Base-by-base conservation (phyloP, 2,329 filamentous ascomycete genomes). In the Nemania abortiva region DNA sequence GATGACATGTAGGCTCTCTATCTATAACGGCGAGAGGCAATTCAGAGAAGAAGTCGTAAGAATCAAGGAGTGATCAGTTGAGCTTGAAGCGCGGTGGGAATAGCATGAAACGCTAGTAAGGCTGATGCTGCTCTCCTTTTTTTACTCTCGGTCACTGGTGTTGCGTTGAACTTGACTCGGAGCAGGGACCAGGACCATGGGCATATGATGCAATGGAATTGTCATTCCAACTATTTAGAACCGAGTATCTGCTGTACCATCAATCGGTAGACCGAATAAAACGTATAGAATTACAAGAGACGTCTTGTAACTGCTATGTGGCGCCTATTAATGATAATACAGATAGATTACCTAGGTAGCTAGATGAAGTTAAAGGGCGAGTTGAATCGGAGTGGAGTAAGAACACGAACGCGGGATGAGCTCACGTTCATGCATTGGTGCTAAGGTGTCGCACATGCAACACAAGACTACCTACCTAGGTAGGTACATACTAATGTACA, bases 1-100 rank as follows among this genome's bases (percentile, higher is more conserved):
- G 76, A 70, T 22, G 77, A 71, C 76, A 78, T 79, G 58, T 70
- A 73, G 58, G 66, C 45, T 56, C 45, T 47, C 45, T 47, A 31
- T 67, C 57, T 52, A 70, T 37, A 50, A 66, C 29, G 58, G 68
- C 71, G 59, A 57, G 66, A 37, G 63, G 27, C 3, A 15, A 55
- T 34, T 13, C 60, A 39, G 20, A 31, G 20, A 31, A 34, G 4
- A 10, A 59, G 22, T 45, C 11, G 39, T 22, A 49, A n/a, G 27
- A 49, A 34, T 50, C 9, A 54, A 54, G 34, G 13, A 59, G 52
- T 37, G 2, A 20, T 37, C 13, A 15, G 22, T 24, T 27, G 34
- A 31, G 24, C 2, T 6, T 34, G 31, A 59, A 42, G 53, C 13
- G 53, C 13, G 31, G 27, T 22, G 45, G 18, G 37, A 39, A 24